Conservation (phyloP, 2,329 filamentous ascomycete genomes). For the Pseudogymnoascus sp. region DNA sequence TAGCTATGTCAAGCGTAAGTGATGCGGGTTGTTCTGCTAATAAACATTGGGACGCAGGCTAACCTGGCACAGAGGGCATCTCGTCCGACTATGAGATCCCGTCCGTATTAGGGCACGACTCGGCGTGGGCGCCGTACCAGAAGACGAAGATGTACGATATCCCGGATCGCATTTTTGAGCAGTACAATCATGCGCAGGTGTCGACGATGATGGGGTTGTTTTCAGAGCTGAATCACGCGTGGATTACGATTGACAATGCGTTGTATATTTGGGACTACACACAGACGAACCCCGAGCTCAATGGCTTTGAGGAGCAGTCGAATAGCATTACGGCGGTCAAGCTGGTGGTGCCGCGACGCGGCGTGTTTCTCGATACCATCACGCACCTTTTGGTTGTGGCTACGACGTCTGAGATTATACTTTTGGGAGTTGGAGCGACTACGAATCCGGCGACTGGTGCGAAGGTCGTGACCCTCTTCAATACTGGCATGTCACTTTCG, state of each 20-base stretch:
- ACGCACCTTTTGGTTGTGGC: conserved; percentile 84
- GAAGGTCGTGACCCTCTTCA: conserved; percentile 70
- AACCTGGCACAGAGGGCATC: conserved; percentile 58
- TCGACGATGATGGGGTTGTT: conserved; percentile 94
- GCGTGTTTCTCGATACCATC: conserved; percentile 81
- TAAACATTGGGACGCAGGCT: conserved; percentile 20
- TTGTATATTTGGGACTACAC: conserved; percentile 98
- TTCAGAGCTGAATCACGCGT: conserved; percentile 88
- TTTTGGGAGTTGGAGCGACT: conserved; percentile 74
- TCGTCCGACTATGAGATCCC: conserved; percentile 88
- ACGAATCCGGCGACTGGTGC: conserved; percentile 58
- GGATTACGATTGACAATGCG: conserved; percentile 91
- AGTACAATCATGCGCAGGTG: conserved; percentile 81
- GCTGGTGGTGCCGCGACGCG: conserved; percentile 72
- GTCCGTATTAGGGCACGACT: conserved; percentile 40
- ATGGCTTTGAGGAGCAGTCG: conserved; percentile 83
- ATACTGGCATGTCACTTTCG: conserved; percentile 76
- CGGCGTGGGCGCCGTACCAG: conserved; percentile 82
- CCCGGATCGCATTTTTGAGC: conserved; percentile 84
- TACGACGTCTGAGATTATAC: conserved; percentile 73
- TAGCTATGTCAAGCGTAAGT: conserved; percentile 78
- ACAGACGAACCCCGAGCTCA: conserved; percentile 78
- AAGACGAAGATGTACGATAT: conserved; percentile 81
- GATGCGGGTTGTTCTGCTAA: background rate
- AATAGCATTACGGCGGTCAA: conserved; percentile 88